These are phyloP conservation scores for Blastomyces parvus DNA, from an alignment of 2,329 filamentous ascomycete species.

Conservation along the genomic window DNA sequence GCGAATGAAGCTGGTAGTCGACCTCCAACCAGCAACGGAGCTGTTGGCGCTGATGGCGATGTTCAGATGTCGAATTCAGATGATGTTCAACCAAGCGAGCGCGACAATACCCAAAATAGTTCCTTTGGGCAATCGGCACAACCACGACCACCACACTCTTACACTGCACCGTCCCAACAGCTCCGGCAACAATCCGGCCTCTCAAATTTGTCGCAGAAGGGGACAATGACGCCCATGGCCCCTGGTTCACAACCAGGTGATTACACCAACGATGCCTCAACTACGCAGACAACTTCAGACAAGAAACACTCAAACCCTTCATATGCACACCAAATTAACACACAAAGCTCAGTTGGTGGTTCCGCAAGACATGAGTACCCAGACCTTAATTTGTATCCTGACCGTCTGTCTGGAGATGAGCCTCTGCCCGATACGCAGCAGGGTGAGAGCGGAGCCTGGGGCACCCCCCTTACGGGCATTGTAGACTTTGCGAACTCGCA, in stretches of 20 bases:
- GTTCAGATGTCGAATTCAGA: slow-evolving; percentile 52
- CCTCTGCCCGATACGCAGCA: slow-evolving; percentile 58
- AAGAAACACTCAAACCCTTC: slow-evolving; percentile 72
- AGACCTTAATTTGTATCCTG: slow-evolving; percentile 42
- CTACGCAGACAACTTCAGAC: slow-evolving; percentile 69
- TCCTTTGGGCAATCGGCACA: slow-evolving; percentile 45
- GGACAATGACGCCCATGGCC: slow-evolving; percentile 49
- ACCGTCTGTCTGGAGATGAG: slow-evolving; percentile 47
- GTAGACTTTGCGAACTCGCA: slow-evolving; percentile 25
- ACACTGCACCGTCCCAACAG: slow-evolving; percentile 40
- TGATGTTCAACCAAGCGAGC: slow-evolving; percentile 31
- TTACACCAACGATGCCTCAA: slow-evolving; percentile 79
- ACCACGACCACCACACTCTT: slow-evolving; percentile 37
- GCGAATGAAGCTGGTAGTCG: slow-evolving; percentile 28
- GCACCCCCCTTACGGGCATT: slow-evolving; percentile 19
- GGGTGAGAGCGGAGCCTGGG: slow-evolving; percentile 29
- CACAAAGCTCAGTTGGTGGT: slow-evolving; percentile 45
- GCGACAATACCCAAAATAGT: slow-evolving; percentile 37
- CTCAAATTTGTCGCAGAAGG: slow-evolving; percentile 41
- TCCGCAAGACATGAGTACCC: slow-evolving; percentile 40
- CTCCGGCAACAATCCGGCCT: slow-evolving; percentile 38
- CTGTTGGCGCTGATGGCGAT: slow-evolving; percentile 45
- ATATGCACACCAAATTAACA: slow-evolving; percentile 57
- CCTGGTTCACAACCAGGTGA: slow-evolving; percentile 50
- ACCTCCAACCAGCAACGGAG: slow-evolving; percentile 47